Base-by-base conservation (phyloP, 176 grass and related monocot species). In the Oropetium thomaeum region DNA sequence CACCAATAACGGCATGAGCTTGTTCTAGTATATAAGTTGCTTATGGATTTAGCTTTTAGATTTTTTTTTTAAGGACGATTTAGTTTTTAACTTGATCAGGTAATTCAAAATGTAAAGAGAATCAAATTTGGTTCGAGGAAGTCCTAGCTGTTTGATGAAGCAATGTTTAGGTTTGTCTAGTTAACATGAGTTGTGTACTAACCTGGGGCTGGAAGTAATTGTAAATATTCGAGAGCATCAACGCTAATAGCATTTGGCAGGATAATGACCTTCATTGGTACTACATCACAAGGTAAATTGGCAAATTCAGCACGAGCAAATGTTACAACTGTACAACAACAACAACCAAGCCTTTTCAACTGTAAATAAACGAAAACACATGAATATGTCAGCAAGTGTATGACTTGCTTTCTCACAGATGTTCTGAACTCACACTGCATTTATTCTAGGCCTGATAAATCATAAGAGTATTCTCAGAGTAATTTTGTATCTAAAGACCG, bases 1-100 rank as follows among this genome's bases (percentile, higher is more conserved):
- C 57, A 4, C 81, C 86, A 0, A 48, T 80, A 80, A 44, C 62
- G 75, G 78, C 55, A 71, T 87, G 58, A 93, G 38, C 8, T 52
- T 77, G 60, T 52, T 74, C 53, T 63, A 30, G 15, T 45, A 12
- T 71, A 68, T 44, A 67, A 27, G 38, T 32, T 67, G 5, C 37
- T 66, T 45, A 54, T 39, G 26, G 33, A 71, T 25, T 64, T 63
- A 75, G 39, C 16, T 75, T 61, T 61, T 28, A 57, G n/a, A n/a
- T n/a, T n/a, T n/a, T n/a, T n/a, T n/a, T n/a, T n/a, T n/a, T n/a
- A n/a, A n/a, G n/a, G n/a, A n/a, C n/a, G n/a, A n/a, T 37, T 37
- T 63, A 75, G 39, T 23, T 75, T 61, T 61, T 28, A 57, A 53
- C 75, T 38, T 55, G 27, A 62, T 23, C 12, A 40, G 35, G 12